These are phyloP conservation scores for Colletotrichum camelliae DNA, from an alignment of 2,329 filamentous ascomycete species.

Conservation along the genomic window DNA sequence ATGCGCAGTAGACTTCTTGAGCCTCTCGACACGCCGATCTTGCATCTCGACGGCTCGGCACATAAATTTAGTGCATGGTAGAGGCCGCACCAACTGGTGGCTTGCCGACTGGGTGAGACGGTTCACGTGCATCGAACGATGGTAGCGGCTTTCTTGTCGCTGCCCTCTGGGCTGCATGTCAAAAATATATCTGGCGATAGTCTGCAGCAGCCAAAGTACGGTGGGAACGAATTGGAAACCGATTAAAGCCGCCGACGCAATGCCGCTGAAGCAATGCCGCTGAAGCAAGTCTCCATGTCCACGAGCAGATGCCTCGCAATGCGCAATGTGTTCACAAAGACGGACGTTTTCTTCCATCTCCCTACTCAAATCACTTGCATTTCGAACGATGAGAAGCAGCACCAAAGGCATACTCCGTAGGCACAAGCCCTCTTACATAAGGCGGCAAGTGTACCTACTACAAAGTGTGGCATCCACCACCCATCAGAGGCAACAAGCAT, in stretches of 20 bases:
- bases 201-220: not conserved
- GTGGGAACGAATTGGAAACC: not conserved
- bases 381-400: not conserved
- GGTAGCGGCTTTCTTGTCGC: not conserved
- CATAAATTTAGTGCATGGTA: not conserved
- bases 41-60: not conserved
- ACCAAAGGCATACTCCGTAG: not conserved
- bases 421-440: not conserved
- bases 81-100: not conserved
- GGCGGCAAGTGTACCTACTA: not conserved
- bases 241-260: too few species aligned
- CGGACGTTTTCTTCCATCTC: not conserved
- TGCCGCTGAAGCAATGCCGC: not conserved
- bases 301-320: not conserved
- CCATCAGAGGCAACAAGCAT: slow-evolving; percentile 1
- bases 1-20: not conserved
- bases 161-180: not conserved
- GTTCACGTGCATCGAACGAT: not conserved
- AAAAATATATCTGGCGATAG: not conserved
- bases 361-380: not conserved
- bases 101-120: not conserved
- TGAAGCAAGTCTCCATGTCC: not conserved
- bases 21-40: not conserved
- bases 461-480: not conserved
- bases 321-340: not conserved